Evolutionary conservation across 306 rosid genomes (phyloP), one percentile per base, ranked within the genome.

Genomic region (Hylodesmum podocarpum): DNA sequence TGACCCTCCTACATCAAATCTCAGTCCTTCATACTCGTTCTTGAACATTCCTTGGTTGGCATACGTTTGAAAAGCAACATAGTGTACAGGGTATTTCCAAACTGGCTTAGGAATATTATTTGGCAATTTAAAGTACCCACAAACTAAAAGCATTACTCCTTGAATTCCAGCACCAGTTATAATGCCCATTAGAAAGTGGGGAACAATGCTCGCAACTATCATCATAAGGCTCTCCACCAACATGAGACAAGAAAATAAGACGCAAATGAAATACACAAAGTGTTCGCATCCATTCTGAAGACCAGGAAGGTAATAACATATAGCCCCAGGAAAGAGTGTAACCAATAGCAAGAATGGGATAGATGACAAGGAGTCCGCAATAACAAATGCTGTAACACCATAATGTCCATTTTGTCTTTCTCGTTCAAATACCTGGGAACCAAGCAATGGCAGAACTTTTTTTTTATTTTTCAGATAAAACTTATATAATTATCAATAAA

Each of bases 211-310:
- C 0, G 86, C 89, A 27, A 91, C 89, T 19, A 88, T 81, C 91
- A 91, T 85, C 96, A 91, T 91, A 0, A 87, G 77, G 86, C 93
- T 85, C 68, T 91, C 93, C 2, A 88, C 96, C 81, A 84, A 53
- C 78, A 83, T 75, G 79, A 83, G 66, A 28, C 63, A 34, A 15
- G 65, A 70, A 44, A 90, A 88, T 21, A 88, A 87, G 1, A 85
- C 74, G 24, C 75, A 19, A 6, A 79, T 36, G 4, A 91, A 85
- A 81, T 65, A 87, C 14, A 81, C 51, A 51, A 87, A 87, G 70
- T 87, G 87, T 0, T 78, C 84, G 1, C 55, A 1, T 14, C 86
- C 76, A 36, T 44, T 78, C 27, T 91, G 89, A 11, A 91, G 84
- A 7, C 88, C 88, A 19, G 81, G 73, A 4, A 91, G 90, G 80